Base-by-base conservation (phyloP, 2,329 filamentous ascomycete genomes). In the Fusarium brachygibbosum region DNA sequence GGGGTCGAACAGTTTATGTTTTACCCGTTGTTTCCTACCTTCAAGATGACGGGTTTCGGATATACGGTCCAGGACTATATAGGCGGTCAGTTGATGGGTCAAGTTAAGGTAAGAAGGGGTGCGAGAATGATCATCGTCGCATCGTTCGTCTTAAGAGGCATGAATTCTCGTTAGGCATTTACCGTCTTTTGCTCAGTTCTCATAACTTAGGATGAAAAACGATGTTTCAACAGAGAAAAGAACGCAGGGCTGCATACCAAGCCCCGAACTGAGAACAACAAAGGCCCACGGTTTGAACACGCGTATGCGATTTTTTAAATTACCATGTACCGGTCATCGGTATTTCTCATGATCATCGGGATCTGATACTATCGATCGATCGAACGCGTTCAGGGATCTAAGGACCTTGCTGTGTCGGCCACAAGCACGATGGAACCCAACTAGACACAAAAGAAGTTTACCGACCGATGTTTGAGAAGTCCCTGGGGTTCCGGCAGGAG, bases 311-410 rank as follows among this genome's bases (percentile, higher is more conserved):
- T 29, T 69, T 45, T 23, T 19, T 57, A 42, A 49, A 59, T 53
- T 56, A 42, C 60, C 41, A 63, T 68, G 29, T 38, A 28, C 31
- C 46, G 9, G 28, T 28, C 42, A 52, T 58, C 66, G 50, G 32
- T 32, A 28, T 63, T 58, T 58, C 19, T 32, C 46, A 38, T 44
- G 19, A 42, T 45, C 51, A 69, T 69, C 61, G 66, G 11, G 34
- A 69, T 67, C 40, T 38, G 23, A n/a, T 40, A 17, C 28, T 37
- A 25, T 54, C 32, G 62, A 69, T 68, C 66, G 52, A 69, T 69
- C 66, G 38, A 32, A 35, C n/a, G 14, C 21, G 51, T 52, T 34
- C 23, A 37, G 23, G 19, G 34, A 54, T 53, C 49, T 44, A 37
- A 54, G 19, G 41, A 53, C 62, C 61, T 42, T 58, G 44, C 31